Conservation (phyloP, 192 early-diverging fungal species). For the Gamsiella multidivaricata region DNA sequence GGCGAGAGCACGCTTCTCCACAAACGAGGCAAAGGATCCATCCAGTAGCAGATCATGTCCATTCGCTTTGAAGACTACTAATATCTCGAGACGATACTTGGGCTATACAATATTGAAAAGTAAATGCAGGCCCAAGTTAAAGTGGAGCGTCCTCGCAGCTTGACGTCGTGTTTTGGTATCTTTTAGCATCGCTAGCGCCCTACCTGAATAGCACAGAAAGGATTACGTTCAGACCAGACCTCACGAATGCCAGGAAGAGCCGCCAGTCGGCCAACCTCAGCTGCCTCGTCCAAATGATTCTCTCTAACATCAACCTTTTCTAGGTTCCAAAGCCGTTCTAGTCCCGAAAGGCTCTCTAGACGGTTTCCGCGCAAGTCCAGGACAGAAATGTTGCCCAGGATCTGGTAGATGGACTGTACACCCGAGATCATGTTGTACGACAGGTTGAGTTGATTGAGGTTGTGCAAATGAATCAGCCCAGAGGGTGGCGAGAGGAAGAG, state of each 20-base stretch:
- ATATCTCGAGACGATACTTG: constrained; percentile 62
- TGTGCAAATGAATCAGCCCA: constrained; percentile 57
- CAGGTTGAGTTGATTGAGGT: constrained; percentile 62
- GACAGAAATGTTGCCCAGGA: constrained; percentile 62
- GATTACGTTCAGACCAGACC: constrained; percentile 65
- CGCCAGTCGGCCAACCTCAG: constrained; percentile 62
- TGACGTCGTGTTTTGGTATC: too few species aligned
- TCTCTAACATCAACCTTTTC: constrained; percentile 66
- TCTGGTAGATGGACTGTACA: constrained; percentile 60
- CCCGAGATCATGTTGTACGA: constrained; percentile 69
- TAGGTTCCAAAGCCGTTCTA: constrained; percentile 66
- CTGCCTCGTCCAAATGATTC: constrained; percentile 62
- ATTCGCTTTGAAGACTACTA: constrained; percentile 57
- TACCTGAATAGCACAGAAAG: constrained; percentile 63
- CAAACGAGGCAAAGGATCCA: constrained; percentile 60
- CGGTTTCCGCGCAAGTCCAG: constrained; percentile 65
- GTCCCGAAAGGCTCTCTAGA: constrained; percentile 61
- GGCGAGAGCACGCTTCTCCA: constrained; percentile 50
- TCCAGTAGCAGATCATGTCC: constrained; percentile 61
- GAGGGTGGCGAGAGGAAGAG: constrained; percentile 61
- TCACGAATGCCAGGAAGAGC: constrained; percentile 61
- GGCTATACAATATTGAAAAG: constrained; percentile 35
- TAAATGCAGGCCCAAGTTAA: too few species aligned
- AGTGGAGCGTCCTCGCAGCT: too few species aligned
- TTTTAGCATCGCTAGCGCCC: too few species aligned